Base-by-base conservation (phyloP, 495 filamentous ascomycete species). In the Penicillium verhagenii region DNA sequence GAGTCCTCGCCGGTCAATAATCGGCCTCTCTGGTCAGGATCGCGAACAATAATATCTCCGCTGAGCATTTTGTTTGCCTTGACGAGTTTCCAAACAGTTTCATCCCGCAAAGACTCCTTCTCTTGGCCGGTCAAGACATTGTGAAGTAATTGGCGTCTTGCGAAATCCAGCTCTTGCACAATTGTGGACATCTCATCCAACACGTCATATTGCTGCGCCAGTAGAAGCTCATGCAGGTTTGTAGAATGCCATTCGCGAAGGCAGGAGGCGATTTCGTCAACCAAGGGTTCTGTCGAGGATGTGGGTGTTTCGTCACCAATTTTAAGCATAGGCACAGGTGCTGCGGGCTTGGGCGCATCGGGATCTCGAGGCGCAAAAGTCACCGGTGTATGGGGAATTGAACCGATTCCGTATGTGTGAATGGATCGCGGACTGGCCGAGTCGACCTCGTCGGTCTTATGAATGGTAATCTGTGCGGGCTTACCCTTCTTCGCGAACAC, bases 241-340 rank as follows among this genome's bases (percentile, higher is more conserved):
- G 90, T 96, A 16, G 92, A 94, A 70, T 99, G 92, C 94, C 94
- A 99, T 77, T 99, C 94, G 23, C 93, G 84, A 26, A 99, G 73
- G 67, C 93, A 97, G 6, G 91, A 96, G 16, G 92, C 92, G 66
- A 97, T 97, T 66, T 99, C 94, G 69, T 97, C 95, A 10, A 99
- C 92, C 52, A 99, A 75, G 3, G 94, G 94, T 67, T 99, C 94
- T 21, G 89, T 82, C 11, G 83, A 79, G 3, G 91, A 96, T 2
- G 89, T 93, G 3, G 91, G 87, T 1, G 91, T 96, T 75, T 98
- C 94, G 58, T 98, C 94, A 21, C 95, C 95, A 63, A 97, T 90
- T 68, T 96, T 96, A 33, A 98, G 79, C 89, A 96, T 93, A 7
- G 94, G 94, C 2, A 98, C 95, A 0, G 94, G 94, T 8, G 95